Base-by-base conservation (phyloP, 2,329 filamentous ascomycete species). In the Pseudogymnoascus sp. region DNA sequence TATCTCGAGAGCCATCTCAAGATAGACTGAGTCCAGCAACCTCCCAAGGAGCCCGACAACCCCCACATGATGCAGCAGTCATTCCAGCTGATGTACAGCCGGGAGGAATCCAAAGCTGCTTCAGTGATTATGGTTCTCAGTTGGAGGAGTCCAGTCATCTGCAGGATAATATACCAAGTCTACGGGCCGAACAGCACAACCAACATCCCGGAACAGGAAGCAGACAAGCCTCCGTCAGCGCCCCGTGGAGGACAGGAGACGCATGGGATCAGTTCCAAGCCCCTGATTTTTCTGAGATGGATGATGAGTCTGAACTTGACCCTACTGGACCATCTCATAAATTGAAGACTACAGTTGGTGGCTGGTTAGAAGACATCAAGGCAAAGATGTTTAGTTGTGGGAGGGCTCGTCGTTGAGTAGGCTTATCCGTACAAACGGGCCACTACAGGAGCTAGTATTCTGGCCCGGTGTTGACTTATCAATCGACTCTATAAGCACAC, bases 191-290 rank as follows among this genome's bases (percentile, higher is more conserved):
- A 55, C 49, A 33, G 28, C 9, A 18, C 49, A 16, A 21, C 49
- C 28, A 55, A 21, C 28, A 55, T 35, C 28, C 5, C 28, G n/a
- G 5, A 16, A 31, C 45, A 16, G 16, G 28, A 21, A 21, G 11
- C 28, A 14, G 5, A 31, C 49, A 55, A 21, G 49, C 28, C 12
- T 31, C n/a, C 5, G n/a, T 3, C 9, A 2, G 5, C 28, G 49
- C 49, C 9, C n/a, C 49, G n/a, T 55, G 49, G 49, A 35, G 25
- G 28, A 21, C 16, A 55, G 11, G 49, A 55, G 28, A 55, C 11
- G 49, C 28, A 55, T 55, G 49, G 49, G 49, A 55, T 33, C 49
- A 55, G 49, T 55, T 55, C 16, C 49, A 55, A 18, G n/a, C 28
- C 28, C 49, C 28, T 35, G 16, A 55, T 33, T 21, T 55, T 33